Evolutionary conservation across 2,329 filamentous ascomycete species (phyloP).

Genomic region (Hypoxylon sp.): DNA sequence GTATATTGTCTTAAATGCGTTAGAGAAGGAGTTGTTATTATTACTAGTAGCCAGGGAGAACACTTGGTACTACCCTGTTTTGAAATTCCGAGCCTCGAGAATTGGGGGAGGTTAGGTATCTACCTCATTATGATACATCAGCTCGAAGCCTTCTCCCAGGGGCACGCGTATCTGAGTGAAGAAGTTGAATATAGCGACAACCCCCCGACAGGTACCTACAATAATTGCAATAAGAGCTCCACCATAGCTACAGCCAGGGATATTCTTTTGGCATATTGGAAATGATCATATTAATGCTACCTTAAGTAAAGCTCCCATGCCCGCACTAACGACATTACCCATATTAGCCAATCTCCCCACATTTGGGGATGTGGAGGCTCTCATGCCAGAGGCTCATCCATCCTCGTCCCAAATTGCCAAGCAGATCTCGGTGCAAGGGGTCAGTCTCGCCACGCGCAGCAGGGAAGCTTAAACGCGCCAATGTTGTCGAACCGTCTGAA

Average conservation of each 20-base stretch:
- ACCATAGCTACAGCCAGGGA: not conserved
- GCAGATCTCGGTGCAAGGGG: slow-evolving; percentile 35
- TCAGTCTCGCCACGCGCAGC: slow-evolving; percentile 34
- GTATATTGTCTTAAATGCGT: not conserved
- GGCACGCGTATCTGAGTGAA: not conserved
- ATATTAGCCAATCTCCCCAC: slow-evolving; percentile 47
- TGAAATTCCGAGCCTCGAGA: not conserved
- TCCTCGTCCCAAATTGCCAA: slow-evolving; percentile 43
- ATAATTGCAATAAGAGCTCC: not conserved
- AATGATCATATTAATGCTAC: slow-evolving; percentile 33
- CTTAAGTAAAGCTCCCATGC: slow-evolving; percentile 1
- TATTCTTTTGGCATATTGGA: slow-evolving; percentile 12
- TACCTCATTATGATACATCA: not conserved
- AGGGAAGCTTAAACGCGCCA: slow-evolving; percentile 32
- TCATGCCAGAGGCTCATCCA: slow-evolving; percentile 15
- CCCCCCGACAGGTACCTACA: not conserved
- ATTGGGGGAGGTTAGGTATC: too few relatives aligned
- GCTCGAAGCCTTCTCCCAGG: not conserved
- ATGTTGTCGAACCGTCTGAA: slow-evolving; percentile 5
- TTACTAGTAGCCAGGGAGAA: not conserved
- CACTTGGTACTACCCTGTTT: not conserved
- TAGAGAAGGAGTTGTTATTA: not conserved
- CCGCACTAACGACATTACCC: slow-evolving; percentile 41
- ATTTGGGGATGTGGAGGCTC: slow-evolving; percentile 32
- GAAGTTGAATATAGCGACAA: not conserved